Base-by-base conservation (phyloP, 2,329 filamentous ascomycete species). In the Fusarium cicatricum region DNA sequence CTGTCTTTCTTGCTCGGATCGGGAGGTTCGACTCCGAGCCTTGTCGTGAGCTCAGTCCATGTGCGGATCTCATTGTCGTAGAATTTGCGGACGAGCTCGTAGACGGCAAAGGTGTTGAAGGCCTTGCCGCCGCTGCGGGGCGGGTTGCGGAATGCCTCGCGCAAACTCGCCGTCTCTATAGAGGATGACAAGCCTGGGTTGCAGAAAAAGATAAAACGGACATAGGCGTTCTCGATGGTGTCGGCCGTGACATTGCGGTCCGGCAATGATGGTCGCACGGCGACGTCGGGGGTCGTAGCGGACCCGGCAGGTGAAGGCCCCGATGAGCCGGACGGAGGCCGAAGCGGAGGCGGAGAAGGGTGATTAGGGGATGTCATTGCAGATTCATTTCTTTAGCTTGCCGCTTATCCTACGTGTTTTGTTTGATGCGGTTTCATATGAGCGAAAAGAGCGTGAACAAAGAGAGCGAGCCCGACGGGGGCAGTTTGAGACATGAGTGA, bases 61-160 rank as follows among this genome's bases (percentile, higher is more conserved):
- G 92, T 97, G 75, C 93, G 95, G 72, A 97, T 87, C 69, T 96
- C 91, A 70, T 91, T 93, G 17, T 80, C 78, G 62, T 96, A 90
- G 46, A 96, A 85, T 72, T 89, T 88, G 60, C 84, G 82, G 69
- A 97, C 91, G 46, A 97, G 82, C 69, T 91, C 84, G 71, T 88
- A 96, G 16, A 97, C 79, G 8, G 80, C 80, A 73, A 86, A 96
- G 0, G 90, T 90, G 68, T 86, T 90, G 71, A 97, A 97, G 55
- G 82, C 87, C 74, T 96, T 96, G 57, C 91, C 91, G 66, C 94
- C 92, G 71, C 92, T 96, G 70, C 89, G 92, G 5, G 93, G 93
- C 2, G 91, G 91, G 23, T 80, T 86, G 40, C 88, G 85, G 72
- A 97, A 97, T 11, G 86, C 86, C 66, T 90, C 90, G 52, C 87